phyloP scores from a whole-genome alignment of 2,329 filamentous ascomycete genomes.

The Colletotrichum sp. region DNA sequence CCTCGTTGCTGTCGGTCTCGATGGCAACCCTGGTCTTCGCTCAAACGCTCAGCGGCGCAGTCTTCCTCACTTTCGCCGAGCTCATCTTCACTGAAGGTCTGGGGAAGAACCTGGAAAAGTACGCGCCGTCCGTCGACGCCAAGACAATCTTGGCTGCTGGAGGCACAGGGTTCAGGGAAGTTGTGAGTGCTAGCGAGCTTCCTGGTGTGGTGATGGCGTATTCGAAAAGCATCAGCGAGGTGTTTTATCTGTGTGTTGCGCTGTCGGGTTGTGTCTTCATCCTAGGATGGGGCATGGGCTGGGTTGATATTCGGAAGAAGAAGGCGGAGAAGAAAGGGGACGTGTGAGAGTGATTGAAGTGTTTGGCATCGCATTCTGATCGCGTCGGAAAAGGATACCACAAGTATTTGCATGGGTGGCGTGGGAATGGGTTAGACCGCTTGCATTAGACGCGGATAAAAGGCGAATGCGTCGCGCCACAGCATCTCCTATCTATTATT shows the following conservation, averaged over 20 bases:
- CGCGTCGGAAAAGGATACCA: not conserved
- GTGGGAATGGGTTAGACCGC: not conserved
- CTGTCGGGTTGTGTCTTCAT: slow-evolving; percentile 35
- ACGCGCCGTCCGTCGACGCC: slow-evolving; percentile 35
- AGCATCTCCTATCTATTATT: not conserved
- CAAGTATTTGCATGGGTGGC: not conserved
- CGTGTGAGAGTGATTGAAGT: not conserved
- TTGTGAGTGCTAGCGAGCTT: slow-evolving; percentile 35
- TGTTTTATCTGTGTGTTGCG: slow-evolving; percentile 35
- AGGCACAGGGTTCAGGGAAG: slow-evolving; percentile 39
- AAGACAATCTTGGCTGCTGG: slow-evolving; percentile 44
- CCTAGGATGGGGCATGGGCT: slow-evolving; percentile 49
- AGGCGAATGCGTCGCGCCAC: not conserved
- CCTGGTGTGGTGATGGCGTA: slow-evolving; percentile 45
- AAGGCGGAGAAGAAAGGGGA: not conserved
- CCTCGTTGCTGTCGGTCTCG: slow-evolving; percentile 29
- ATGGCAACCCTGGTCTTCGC: slow-evolving; percentile 36
- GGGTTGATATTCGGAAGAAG: slow-evolving; percentile 48
- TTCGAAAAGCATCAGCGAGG: slow-evolving; percentile 33
- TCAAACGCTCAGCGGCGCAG: slow-evolving; percentile 52
- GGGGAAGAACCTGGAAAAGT: not conserved
- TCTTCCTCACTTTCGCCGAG: slow-evolving; percentile 45
- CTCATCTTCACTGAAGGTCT: slow-evolving; percentile 14
- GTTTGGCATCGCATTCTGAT: not conserved
- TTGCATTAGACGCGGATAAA: not conserved